Base-by-base conservation (phyloP, 352 stramenopile genomes). In the Thraustotheca clavata region DNA sequence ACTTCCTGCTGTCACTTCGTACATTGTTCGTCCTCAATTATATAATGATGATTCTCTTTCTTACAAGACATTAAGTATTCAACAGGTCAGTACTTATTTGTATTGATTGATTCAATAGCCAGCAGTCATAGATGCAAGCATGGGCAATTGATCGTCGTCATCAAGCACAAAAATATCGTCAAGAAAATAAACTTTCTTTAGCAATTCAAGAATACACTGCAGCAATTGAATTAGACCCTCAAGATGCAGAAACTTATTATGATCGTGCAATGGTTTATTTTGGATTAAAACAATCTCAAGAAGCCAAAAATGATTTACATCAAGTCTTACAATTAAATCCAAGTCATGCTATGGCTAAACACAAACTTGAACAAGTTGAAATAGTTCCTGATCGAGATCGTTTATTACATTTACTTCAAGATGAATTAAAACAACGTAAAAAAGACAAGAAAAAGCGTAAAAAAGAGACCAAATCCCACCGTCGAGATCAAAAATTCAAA, bases 1-100 rank as follows among this genome's bases (percentile, higher is more conserved):
- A 22, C 41, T 43, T n/a, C 57, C 57, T n/a, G 46, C 57, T 33
- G 57, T 65, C 29, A 65, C 57, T n/a, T 65, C 57, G 27, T 65
- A 65, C 29, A 65, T 65, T 35, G 57, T 65, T 31, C 36, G 38
- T 16, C 38, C 57, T 20, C 46, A 5, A 18, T 33, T 65, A 16
- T 43, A 65, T 32, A 11, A 39, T 36, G 57, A 65, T 46, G 57
- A 65, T 11, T 11, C 57, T 18, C 41, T 65, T 8, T 65, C 57
- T 40, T 65, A 65, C 31, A 43, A 43, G 16, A 34, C 57, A 18
- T 31, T 65, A 29, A 65, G 57, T 26, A 54, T 54, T 14, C 57
- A 65, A 22, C 57, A 65, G 57, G 57, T 65, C 57, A 52, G 43
- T 52, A 12, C 20, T 29, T 24, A 20, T 11, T 48, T 16, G 11